Conservation (phyloP, 129 eudicot genomes). For the Silybum marianum region DNA sequence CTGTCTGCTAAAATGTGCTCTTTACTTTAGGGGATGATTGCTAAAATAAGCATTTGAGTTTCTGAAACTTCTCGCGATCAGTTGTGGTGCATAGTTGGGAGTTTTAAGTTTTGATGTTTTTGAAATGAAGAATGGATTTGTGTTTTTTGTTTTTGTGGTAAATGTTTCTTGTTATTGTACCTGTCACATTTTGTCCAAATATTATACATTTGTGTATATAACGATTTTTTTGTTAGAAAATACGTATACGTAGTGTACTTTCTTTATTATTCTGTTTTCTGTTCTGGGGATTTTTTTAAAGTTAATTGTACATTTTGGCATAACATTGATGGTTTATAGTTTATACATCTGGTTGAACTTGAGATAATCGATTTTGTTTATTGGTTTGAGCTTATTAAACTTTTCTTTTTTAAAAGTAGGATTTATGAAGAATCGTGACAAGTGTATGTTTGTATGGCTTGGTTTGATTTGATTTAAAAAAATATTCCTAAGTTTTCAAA, state of each 20-base stretch:
- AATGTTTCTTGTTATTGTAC: not conserved
- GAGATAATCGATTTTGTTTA: not conserved
- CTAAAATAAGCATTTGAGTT: no score
- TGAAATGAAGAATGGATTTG: not conserved
- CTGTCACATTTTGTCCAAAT: not conserved
- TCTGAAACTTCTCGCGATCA: no score
- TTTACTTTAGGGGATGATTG: not conserved
- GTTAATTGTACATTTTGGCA: not conserved
- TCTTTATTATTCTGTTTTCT: not conserved
- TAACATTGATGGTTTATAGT: not conserved
- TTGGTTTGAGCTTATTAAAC: not conserved
- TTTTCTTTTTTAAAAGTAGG: not conserved
- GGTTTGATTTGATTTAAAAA: not conserved
- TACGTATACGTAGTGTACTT: not conserved
- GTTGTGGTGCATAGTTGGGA: no score
- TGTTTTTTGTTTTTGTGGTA: not conserved
- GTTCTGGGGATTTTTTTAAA: not conserved
- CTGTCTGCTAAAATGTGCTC: not conserved
- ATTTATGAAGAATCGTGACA: no score
- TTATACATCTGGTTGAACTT: not conserved
- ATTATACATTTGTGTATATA: not conserved
- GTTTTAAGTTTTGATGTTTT: no score
- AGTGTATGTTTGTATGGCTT: not conserved
- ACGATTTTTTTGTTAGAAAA: not conserved
- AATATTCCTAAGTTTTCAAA: not conserved